phyloP scores from a whole-genome alignment of 805 yeast genomes.

The Cyberlindnera xishuangbannaensis region DNA sequence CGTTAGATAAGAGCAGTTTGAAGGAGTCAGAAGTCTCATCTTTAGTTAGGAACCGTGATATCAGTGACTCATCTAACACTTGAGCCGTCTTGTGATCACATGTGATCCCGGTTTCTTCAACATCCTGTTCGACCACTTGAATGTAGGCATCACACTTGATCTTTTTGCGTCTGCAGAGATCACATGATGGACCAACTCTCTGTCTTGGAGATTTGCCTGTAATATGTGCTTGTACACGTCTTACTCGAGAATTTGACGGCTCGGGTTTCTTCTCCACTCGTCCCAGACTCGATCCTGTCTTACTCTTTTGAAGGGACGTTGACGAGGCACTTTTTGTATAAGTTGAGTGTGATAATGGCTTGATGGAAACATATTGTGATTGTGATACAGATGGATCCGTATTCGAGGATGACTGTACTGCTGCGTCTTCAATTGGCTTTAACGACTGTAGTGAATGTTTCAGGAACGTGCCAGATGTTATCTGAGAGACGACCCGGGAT shows the following conservation, averaged over 20 bases:
- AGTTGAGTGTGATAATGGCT: too few species aligned
- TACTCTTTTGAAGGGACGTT: too few species aligned
- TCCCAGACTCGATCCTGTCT: too few species aligned
- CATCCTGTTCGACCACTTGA: constrained; percentile 27
- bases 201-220: constrained; percentile 38
- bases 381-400: too few species aligned
- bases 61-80: not conserved
- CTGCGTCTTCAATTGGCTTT: too few species aligned
- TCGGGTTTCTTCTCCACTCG: too few species aligned
- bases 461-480: too few species aligned
- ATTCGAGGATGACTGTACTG: too few species aligned
- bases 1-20: constrained; percentile 11
- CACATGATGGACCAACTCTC: constrained; percentile 72
- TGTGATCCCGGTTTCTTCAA: not conserved
- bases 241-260: not conserved
- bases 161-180: constrained; percentile 60
- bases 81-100: not conserved
- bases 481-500: too few species aligned
- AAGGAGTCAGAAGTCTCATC: constrained; percentile 8
- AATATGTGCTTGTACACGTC: constrained; percentile 7
- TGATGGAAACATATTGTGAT: too few species aligned
- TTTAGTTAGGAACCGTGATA: constrained; percentile 1
- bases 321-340: too few species aligned
- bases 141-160: constrained; percentile 71
- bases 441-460: too few species aligned